phyloP scores from a whole-genome alignment of 108 stramenopile genomes.

The Nitzschia inconspicua region DNA sequence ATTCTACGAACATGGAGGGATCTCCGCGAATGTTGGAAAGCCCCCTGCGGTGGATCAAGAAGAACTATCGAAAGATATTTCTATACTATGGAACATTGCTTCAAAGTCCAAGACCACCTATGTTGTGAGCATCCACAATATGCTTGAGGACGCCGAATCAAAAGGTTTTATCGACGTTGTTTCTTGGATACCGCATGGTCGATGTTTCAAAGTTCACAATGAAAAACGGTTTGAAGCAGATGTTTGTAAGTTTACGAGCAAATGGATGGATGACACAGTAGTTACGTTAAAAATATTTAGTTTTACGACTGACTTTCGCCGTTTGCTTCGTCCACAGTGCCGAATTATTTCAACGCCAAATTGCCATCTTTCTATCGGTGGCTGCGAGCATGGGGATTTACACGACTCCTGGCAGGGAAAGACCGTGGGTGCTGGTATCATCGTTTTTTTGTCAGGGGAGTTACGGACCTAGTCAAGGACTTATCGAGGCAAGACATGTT shows the following conservation, averaged over 20 bases:
- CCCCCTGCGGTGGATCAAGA: too few relatives aligned
- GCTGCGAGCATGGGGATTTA: constrained; percentile 75
- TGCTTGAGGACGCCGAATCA: constrained; percentile 58
- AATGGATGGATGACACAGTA: too few relatives aligned
- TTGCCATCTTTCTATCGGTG: constrained; percentile 32
- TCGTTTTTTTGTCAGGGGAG: constrained; percentile 40
- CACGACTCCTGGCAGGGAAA: constrained; percentile 40
- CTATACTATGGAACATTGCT: too few relatives aligned
- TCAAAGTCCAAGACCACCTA: too few relatives aligned
- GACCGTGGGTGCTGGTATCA: constrained; percentile 41
- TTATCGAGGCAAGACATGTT: constrained; percentile 19
- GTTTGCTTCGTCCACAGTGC: too few relatives aligned
- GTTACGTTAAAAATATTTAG: too few relatives aligned
- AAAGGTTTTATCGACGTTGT: constrained; percentile 51
- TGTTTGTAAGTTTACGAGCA: too few relatives aligned
- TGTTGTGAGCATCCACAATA: constrained; percentile 45
- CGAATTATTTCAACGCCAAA: constrained; percentile 26
- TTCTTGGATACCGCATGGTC: constrained; percentile 66
- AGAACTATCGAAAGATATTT: too few relatives aligned
- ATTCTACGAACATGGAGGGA: too few relatives aligned
- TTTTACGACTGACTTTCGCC: too few relatives aligned
- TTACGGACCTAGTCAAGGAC: constrained; percentile 2
- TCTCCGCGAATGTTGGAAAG: too few relatives aligned
- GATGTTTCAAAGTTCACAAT: constrained; percentile 70
- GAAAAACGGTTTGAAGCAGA: constrained; percentile 53